Conservation (phyloP, 805 yeast genomes). For the Candida ascalaphidarum region DNA sequence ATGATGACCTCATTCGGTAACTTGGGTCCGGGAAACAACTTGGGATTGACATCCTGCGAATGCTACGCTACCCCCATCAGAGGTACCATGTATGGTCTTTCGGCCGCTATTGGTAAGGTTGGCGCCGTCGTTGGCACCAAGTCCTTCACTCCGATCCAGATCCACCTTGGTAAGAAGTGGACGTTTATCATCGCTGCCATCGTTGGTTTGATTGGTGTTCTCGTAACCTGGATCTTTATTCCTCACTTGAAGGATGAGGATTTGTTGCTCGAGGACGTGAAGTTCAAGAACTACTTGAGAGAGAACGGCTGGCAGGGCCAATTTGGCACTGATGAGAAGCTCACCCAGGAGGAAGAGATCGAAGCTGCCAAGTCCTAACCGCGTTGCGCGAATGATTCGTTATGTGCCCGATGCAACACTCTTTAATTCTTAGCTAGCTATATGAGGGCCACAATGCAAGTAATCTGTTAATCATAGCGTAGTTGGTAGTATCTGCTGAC, state of each 20-base stretch:
- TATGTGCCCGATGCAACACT: no score
- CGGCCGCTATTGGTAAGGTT: constrained; percentile 85
- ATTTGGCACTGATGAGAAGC: no score
- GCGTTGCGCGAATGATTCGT: no score
- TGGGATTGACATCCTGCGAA: constrained; percentile 63
- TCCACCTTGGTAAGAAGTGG: constrained; percentile 58
- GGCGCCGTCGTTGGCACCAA: constrained; percentile 88
- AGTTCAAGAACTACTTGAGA: constrained; percentile 50
- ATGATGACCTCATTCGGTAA: constrained; percentile 64
- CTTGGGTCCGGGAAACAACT: constrained; percentile 71
- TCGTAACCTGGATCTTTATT: constrained; percentile 49
- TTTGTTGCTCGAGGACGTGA: constrained; percentile 52
- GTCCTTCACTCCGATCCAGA: constrained; percentile 60
- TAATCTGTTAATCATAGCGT: no score
- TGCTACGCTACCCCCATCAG: constrained; percentile 71
- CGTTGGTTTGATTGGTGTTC: constrained; percentile 58
- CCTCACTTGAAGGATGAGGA: constrained; percentile 71
- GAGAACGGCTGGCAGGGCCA: constrained; percentile 52
- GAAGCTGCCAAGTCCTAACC: no score
- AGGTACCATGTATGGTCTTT: constrained; percentile 85
- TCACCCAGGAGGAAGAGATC: no score
- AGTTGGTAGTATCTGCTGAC: not conserved
- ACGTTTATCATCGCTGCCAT: constrained; percentile 75
- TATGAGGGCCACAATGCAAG: no score
- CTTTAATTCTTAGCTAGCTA: no score